Conservation (phyloP, 352 stramenopile genomes). For the Phytophthora sp. region DNA sequence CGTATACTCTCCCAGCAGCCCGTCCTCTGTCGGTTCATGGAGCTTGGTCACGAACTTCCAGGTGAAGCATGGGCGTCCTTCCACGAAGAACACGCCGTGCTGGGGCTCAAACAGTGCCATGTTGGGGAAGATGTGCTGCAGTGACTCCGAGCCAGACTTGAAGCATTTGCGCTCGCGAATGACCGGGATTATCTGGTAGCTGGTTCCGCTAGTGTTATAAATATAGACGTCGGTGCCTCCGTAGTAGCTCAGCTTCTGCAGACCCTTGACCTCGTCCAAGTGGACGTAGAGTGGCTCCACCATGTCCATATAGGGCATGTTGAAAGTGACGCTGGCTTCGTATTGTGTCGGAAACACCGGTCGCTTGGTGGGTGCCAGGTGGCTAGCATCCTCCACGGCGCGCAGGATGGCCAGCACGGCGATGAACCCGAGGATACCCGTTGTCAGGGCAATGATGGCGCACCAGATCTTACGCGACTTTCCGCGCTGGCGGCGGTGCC, state of each 20-base stretch:
- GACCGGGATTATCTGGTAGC: conserved; percentile 86
- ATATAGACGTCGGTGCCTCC: conserved; percentile 89
- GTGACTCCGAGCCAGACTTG: conserved; percentile 44
- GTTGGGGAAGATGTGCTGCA: conserved; percentile 89
- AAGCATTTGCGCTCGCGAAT: conserved; percentile 83
- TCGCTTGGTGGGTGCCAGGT: conserved; percentile 68
- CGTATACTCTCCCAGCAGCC: conserved; percentile 85
- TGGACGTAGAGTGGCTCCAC: conserved; percentile 89
- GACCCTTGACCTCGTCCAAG: conserved; percentile 68
- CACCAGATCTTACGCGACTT: conserved; percentile 83
- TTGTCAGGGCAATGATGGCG: conserved; percentile 77
- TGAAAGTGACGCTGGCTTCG: conserved; percentile 86
- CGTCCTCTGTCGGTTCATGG: conserved; percentile 59
- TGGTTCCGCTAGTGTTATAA: conserved; percentile 79
- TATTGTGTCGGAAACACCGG: conserved; percentile 85
- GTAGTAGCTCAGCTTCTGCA: conserved; percentile 91
- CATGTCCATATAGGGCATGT: conserved; percentile 91
- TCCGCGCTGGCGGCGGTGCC: conserved; percentile 55
- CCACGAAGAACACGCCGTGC: conserved; percentile 77
- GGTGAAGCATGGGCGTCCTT: conserved; percentile 76
- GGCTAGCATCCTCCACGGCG: conserved; percentile 80
- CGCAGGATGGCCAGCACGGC: conserved; percentile 82
- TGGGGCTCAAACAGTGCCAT: conserved; percentile 85
- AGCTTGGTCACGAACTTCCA: conserved; percentile 82
- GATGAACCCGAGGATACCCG: conserved; percentile 85